These are phyloP conservation scores for Saccharomycopsis sp. DNA, from an alignment of 805 yeast genomes.

Conservation along the genomic window DNA sequence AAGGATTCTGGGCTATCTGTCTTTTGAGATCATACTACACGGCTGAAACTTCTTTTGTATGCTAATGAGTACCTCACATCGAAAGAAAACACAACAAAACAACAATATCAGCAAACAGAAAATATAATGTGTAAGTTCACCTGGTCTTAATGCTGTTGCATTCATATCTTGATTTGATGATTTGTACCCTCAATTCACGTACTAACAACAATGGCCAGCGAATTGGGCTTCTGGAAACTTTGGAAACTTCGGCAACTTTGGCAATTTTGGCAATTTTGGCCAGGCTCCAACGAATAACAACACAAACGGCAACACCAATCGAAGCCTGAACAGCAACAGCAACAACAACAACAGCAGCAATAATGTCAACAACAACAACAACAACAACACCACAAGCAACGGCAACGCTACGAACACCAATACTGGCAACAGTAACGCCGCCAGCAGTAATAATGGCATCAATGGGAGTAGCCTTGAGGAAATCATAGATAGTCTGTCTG, in stretches of 20 bases:
- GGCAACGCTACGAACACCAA: not conserved
- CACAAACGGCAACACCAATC: conserved; percentile 1
- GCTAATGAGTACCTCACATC: not conserved
- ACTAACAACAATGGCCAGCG: not conserved
- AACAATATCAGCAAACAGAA: not conserved
- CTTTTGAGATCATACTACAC: not conserved
- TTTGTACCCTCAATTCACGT: too few relatives aligned
- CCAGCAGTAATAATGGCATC: not conserved
- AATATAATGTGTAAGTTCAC: conserved; percentile 1
- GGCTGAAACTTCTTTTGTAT: not conserved
- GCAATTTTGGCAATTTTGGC: conserved; percentile 22
- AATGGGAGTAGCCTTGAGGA: not conserved
- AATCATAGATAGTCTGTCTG: not conserved
- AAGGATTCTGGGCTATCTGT: not conserved
- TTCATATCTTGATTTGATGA: too few relatives aligned
- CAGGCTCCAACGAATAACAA: conserved; percentile 10
- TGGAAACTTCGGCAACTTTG: conserved; percentile 18
- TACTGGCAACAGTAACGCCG: not conserved
- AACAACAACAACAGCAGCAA: not conserved
- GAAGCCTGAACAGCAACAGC: not conserved
- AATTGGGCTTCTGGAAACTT: conserved; percentile 1
- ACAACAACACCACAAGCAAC: not conserved
- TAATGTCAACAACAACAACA: not conserved
- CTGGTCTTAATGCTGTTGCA: too few relatives aligned
- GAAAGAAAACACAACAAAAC: not conserved